These are phyloP conservation scores for Backusella morwellensis DNA, from an alignment of 192 early-diverging fungal species.

Conservation along the genomic window DNA sequence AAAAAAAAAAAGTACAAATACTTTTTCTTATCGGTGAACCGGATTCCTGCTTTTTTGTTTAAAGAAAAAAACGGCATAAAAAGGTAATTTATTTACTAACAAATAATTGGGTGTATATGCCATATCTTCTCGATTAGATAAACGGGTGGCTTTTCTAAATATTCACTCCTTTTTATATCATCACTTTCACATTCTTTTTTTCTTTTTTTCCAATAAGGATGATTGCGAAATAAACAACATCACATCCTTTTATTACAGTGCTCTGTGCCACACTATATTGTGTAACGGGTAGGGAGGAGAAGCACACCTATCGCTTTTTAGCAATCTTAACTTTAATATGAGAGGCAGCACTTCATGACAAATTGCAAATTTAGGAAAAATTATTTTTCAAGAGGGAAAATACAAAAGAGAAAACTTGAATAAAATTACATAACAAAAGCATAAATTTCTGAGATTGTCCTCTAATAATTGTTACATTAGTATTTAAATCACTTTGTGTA, in stretches of 20 bases:
- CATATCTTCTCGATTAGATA: neutral
- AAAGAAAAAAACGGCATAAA: neutral
- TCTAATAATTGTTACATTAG: neutral
- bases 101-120: neutral
- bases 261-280: neutral
- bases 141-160: neutral
- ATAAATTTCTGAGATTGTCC: neutral
- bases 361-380: neutral
- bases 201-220: neutral
- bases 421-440: neutral
- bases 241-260: neutral
- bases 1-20: neutral
- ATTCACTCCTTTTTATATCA: neutral
- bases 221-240: neutral
- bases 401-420: neutral
- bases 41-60: neutral
- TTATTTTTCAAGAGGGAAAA: neutral
- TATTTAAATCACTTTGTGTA: neutral
- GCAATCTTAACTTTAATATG: neutral
- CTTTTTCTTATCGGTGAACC: neutral
- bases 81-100: neutral
- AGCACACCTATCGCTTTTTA: slow-evolving; percentile 3
- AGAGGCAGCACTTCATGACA: neutral
- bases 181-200: neutral
- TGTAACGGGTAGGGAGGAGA: neutral